Evolutionary conservation across 2,329 filamentous ascomycete genomes (phyloP).

Genomic region (Colletotrichum noveboracense): DNA sequence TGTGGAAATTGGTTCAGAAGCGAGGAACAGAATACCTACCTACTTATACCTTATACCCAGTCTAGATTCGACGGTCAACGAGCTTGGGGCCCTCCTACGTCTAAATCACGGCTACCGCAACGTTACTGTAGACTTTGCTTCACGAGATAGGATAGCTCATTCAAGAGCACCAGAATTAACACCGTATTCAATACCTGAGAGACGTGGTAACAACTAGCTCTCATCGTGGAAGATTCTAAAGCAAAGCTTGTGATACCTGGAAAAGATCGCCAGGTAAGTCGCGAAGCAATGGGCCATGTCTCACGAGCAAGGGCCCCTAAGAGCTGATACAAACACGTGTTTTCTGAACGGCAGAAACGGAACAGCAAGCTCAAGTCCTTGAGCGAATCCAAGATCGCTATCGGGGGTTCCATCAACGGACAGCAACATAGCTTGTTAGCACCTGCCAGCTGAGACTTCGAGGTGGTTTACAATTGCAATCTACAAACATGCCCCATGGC

Average conservation of each 20-base stretch:
- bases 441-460: no score
- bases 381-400: neutral
- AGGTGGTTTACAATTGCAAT: no score
- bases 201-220: neutral
- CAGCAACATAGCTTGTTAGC: neutral
- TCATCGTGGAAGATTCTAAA: no score
- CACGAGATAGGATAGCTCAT: neutral
- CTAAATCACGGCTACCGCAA: no score
- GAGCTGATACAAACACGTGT: neutral
- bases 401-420: neutral
- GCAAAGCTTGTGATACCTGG: neutral
- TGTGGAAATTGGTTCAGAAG: no score
- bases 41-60: neutral
- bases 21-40: no score
- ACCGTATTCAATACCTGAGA: accelerated
- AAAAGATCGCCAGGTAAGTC: no score
- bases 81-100: neutral
- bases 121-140: neutral
- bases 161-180: neutral
- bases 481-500: neutral
- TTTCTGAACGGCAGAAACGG: neutral
- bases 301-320: neutral
- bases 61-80: neutral
- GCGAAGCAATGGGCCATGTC: neutral
- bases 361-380: neutral